A percentile compares a stretch with the other conserved stretches of the same genome.
Conservation (phyloP, 2,329 filamentous ascomycete species). For the Metarhizium brunneum region DNA sequence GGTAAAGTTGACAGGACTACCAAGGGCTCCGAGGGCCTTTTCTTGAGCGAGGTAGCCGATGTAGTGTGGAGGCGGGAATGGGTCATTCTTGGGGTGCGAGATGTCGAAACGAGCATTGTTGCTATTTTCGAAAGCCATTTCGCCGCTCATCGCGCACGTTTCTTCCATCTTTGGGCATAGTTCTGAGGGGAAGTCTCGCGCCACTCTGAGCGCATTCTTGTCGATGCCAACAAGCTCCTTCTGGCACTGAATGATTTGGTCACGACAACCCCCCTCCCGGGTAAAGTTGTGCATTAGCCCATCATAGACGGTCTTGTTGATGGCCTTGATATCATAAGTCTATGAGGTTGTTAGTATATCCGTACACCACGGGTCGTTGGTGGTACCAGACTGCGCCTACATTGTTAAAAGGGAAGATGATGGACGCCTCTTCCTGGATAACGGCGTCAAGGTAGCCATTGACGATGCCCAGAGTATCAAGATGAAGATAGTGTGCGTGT, state of each 20-base stretch:
- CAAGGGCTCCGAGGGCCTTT: conserved; percentile 47
- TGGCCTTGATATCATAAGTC: conserved; percentile 48
- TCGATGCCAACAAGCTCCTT: conserved; percentile 39
- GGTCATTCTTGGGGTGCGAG: conserved; percentile 42
- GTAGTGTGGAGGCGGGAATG: conserved; percentile 56
- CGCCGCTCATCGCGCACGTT: conserved; percentile 41
- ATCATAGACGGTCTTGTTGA: conserved; percentile 34
- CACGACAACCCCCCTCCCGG: conserved; percentile 38
- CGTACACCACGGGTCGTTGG: not conserved
- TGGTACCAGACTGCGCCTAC: conserved; percentile 22
- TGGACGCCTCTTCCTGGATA: conserved; percentile 48
- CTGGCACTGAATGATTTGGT: conserved; percentile 43
- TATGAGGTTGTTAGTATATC: conserved; percentile 2
- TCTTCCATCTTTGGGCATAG: conserved; percentile 38
- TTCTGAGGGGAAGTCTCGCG: conserved; percentile 17
- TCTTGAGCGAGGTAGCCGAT: conserved; percentile 52
- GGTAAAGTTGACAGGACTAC: conserved; percentile 51
- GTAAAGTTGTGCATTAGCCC: conserved; percentile 21
- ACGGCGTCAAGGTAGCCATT: conserved; percentile 60
- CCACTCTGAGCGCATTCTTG: conserved; percentile 31
- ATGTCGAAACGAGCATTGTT: conserved; percentile 52
- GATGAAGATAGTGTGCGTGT: conserved; percentile 37
- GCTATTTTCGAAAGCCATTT: conserved; percentile 43
- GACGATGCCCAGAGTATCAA: conserved; percentile 58
- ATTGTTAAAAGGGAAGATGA: conserved; percentile 51